Base-by-base conservation (phyloP, 2,329 filamentous ascomycete species). In the Colletotrichum truncatum region DNA sequence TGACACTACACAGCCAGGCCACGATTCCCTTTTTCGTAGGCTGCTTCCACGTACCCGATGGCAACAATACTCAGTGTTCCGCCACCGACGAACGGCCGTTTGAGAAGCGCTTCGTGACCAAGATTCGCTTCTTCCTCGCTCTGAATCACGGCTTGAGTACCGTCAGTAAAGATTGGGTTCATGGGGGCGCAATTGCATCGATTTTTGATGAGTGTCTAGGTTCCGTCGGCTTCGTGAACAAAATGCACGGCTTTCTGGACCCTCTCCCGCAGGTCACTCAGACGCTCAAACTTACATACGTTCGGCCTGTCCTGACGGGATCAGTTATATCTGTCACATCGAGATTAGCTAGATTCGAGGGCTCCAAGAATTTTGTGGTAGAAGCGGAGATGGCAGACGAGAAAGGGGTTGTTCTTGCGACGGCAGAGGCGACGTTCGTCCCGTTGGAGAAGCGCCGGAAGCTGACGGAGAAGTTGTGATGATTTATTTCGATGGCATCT, bases 21-120 rank as follows among this genome's bases (percentile, higher is more conserved):
- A 57, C 54, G 3, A 28, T 57, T 6, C 54, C 54, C 3, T 57
- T 26, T 21, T 48, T 57, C 41, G 26, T 57, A 39, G 41, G 54
- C n/a, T 57, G 41, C 21, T 57, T 48, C 18, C 28, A 57, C 21
- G 6, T 48, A 21, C 41, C 41, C n/a, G n/a, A 6, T 14, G 25
- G 8, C 2, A 26, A 2, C 18, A 26, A 16, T 21, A 32, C 16
- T 18, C 16, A 26, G 28, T 16, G 2, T 14, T 3, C 36, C 36
- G 11, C 14, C 23, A 12, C 21, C 14, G 10, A 38, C 4, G 12
- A 25, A n/a, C 30, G 8, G 8, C 16, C 36, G 1, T 26, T 59
- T 8, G 16, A 52, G 4, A 26, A 52, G 6, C 0, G 4, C 0
- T 59, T 32, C 12, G n/a, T 60, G 10, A 32, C 26, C 9, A 34